Base-by-base conservation (phyloP, 805 yeast genomes). In the Saccharomycopsis olivae region DNA sequence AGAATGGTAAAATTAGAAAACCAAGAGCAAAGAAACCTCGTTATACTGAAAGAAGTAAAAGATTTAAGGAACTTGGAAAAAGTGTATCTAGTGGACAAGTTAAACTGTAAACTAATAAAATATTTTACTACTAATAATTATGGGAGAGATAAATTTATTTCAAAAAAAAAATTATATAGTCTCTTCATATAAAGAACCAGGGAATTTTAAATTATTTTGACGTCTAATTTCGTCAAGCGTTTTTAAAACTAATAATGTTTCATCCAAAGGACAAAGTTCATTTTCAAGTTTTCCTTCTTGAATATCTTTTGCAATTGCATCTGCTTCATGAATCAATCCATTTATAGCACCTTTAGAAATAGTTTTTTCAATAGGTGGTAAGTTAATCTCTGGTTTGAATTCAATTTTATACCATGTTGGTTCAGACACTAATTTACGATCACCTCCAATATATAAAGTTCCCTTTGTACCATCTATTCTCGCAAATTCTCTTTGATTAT, bases 241-340 rank as follows among this genome's bases (percentile, higher is more conserved):
- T 16, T 53, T 58, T 69, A 71, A 65, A 29, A 72, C 66, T 36
- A 63, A 51, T 29, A 68, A 47, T 24, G 71, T 61, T 54, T 75
- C 79, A 4, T 51, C 61, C 52, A 59, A 61, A 2, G 76, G 66
- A 51, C 64, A 54, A 3, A 52, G 34, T 15, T 49, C 53, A 43
- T 64, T 62, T 46, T 64, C 60, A 13, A 52, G 49, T 39, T 55
- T 58, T 10, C 73, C 72, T 13, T 53, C 56, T 4, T 51, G 39
- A 30, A 74, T 56, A 39, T 65, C 70, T 35, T 60, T 53, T 3
- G 73, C 78, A 23, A 65, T 66, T 3, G 70, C 75, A 48, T 71
- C 67, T 1, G 78, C 78, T 55, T 74, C 79, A 53, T 66, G 67
- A 48, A 68, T 68, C 52, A 72, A 67, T 0, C 81, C 81, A 35